These are phyloP conservation scores for Eucommia ulmoides DNA, from an alignment of 257 asterid genomes.

Conservation along the genomic window DNA sequence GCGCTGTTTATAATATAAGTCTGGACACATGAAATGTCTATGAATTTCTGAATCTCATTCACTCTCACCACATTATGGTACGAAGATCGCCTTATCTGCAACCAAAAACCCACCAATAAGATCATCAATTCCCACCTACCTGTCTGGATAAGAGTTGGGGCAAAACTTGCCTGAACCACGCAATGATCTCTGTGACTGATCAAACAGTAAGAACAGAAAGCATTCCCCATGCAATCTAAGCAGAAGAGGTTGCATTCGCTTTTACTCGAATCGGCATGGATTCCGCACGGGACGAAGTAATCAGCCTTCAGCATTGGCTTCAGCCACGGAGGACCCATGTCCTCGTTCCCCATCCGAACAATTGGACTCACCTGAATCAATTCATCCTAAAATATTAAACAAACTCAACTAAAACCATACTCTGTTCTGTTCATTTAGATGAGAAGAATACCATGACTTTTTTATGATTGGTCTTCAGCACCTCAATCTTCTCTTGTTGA, in stretches of 20 bases:
- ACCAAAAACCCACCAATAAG: too few relatives aligned
- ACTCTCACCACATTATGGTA: conserved; percentile 49
- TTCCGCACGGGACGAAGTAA: conserved; percentile 36
- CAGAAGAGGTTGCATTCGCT: conserved; percentile 60
- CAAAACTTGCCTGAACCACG: conserved; percentile 35
- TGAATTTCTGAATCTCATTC: conserved; percentile 32
- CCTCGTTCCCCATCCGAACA: conserved; percentile 15
- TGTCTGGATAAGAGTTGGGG: too few relatives aligned
- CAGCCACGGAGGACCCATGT: conserved; percentile 47
- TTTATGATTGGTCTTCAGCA: too few relatives aligned
- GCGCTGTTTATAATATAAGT: too few relatives aligned
- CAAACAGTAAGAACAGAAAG: conserved; percentile 50
- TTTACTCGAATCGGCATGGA: conserved; percentile 38
- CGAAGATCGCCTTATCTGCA: conserved; percentile 47
- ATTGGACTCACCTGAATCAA: conserved; percentile 31
- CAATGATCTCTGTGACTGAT: conserved; percentile 44
- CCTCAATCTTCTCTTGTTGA: too few relatives aligned
- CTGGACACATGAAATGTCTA: conserved; percentile 49
- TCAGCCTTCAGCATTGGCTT: conserved; percentile 40
- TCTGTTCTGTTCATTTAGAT: too few relatives aligned
- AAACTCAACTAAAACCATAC: too few relatives aligned
- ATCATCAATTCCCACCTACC: too few relatives aligned
- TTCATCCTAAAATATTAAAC: not conserved
- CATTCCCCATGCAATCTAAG: conserved; percentile 53
- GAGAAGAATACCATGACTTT: too few relatives aligned